Percentiles rank a stretch among this genome's conserved stretches.
Conservation (phyloP, 345 rosid genomes). For the Firmiana major region DNA sequence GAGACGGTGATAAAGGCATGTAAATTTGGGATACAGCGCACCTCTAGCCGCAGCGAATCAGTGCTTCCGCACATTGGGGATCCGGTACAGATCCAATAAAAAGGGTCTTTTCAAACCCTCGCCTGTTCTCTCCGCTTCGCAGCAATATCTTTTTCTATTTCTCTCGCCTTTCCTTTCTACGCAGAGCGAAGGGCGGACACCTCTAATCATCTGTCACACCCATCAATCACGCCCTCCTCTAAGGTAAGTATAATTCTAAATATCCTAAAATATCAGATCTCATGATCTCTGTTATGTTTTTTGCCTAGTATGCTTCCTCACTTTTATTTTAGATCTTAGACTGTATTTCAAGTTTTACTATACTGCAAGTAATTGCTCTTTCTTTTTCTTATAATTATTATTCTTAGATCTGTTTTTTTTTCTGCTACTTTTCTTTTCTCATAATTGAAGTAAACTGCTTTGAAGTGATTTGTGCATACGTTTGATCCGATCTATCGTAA, state of each 20-base stretch:
- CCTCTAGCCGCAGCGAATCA: not conserved
- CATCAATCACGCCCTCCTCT: constrained; percentile 8
- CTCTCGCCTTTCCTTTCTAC: constrained; percentile 23
- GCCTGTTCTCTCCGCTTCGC: constrained; percentile 21
- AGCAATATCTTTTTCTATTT: not conserved
- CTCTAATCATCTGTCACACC: constrained; percentile 19
- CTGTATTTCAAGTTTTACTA: not conserved
- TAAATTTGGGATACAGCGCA: not conserved
- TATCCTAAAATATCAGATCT: constrained; percentile 20
- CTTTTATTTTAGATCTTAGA: constrained; percentile 15
- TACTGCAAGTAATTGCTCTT: too few species aligned
- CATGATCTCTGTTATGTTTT: not conserved
- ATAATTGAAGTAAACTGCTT: too few species aligned
- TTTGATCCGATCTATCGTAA: not conserved
- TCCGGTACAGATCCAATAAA: too few species aligned
- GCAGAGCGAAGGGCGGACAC: constrained; percentile 35
- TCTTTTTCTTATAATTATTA: too few species aligned
- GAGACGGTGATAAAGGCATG: not conserved
- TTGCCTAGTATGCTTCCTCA: not conserved
- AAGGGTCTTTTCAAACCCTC: constrained; percentile 26
- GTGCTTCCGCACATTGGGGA: not conserved
- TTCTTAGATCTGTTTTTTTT: constrained; percentile 4
- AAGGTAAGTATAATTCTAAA: not conserved
- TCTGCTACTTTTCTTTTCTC: not conserved
- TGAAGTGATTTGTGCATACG: not conserved